These are phyloP conservation scores for Candida labiduridarum DNA, from an alignment of 1,139 yeast genomes.

Conservation along the genomic window DNA sequence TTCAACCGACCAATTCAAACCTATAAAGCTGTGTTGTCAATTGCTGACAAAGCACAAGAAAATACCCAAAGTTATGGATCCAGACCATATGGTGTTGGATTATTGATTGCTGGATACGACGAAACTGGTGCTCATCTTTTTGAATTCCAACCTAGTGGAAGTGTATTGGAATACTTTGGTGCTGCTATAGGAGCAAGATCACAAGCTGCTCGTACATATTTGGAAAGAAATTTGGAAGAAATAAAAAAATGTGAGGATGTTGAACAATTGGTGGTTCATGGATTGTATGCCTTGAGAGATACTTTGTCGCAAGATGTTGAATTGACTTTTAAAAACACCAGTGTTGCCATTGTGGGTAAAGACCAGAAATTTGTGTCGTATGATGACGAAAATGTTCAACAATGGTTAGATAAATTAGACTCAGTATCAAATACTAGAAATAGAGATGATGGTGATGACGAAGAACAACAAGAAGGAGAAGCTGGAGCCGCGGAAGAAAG, in stretches of 20 bases:
- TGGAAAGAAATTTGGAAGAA: conserved; percentile 79
- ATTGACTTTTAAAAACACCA: conserved; percentile 78
- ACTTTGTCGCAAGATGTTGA: conserved; percentile 94
- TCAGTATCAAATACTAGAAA: conserved; percentile 57
- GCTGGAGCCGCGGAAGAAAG: conserved; percentile 27
- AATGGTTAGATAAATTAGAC: conserved; percentile 72
- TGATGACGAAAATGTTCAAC: conserved; percentile 86
- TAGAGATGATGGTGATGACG: conserved; percentile 44
- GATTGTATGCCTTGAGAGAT: conserved; percentile 89
- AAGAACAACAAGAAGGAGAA: conserved; percentile 37
- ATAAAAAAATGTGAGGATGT: conserved; percentile 60
- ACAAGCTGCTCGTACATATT: conserved; percentile 95
- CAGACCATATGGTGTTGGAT: conserved; percentile 97
- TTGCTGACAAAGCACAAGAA: conserved; percentile 96
- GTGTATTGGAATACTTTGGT: conserved; percentile 87
- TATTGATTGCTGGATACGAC: conserved; percentile 88
- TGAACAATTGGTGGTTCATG: conserved; percentile 82
- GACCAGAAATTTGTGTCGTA: conserved; percentile 73
- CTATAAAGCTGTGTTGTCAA: conserved; percentile 77
- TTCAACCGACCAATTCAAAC: conserved; percentile 88
- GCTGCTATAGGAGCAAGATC: conserved; percentile 98
- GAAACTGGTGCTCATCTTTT: conserved; percentile 91
- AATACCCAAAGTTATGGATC: conserved; percentile 96
- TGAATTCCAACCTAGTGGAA: conserved; percentile 96
- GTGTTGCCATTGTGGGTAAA: conserved; percentile 88